Percentiles rank a stretch among this genome's conserved stretches.
Evolutionary conservation across 768 basidiomycete genomes (phyloP).

Genomic region (Leucocoprinus birnbaumii): DNA sequence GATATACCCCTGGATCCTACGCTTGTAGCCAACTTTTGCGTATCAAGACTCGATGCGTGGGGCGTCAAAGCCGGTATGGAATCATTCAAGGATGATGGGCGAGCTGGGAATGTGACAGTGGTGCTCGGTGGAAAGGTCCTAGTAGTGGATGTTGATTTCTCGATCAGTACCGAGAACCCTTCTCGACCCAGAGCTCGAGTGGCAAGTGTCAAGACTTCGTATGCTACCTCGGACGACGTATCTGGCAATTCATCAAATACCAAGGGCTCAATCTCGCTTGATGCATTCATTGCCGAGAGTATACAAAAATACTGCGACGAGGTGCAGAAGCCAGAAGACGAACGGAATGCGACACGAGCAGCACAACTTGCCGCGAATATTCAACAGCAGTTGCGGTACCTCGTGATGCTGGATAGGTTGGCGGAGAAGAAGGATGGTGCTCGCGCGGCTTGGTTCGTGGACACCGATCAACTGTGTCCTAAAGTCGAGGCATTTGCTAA

Average conservation of each 20-base stretch:
- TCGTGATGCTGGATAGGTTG: conserved; percentile 70
- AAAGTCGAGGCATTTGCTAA: conserved; percentile 47
- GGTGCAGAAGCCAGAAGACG: conserved; percentile 50
- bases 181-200: conserved; percentile 38
- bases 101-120: conserved; percentile 48
- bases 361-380: conserved; percentile 45
- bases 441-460: conserved; percentile 75
- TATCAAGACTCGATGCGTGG: conserved; percentile 59
- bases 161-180: conserved; percentile 36
- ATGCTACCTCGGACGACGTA: conserved; percentile 51
- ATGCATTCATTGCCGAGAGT: conserved; percentile 55
- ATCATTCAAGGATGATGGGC: conserved; percentile 61
- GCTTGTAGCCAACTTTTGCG: conserved; percentile 52
- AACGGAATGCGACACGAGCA: conserved; percentile 52
- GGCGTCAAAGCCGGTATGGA: conserved; percentile 69
- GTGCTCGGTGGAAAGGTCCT: conserved; percentile 79
- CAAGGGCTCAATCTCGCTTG: conserved; percentile 53
- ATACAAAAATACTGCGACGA: conserved; percentile 59
- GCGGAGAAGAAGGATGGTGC: conserved; percentile 58
- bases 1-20: conserved; percentile 52
- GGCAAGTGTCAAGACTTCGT: conserved; percentile 68
- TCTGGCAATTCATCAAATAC: conserved; percentile 35
- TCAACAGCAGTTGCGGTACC: conserved; percentile 56
- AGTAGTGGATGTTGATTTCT: conserved; percentile 73
- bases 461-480: conserved; percentile 52